Conservation (phyloP, 2,329 filamentous ascomycete genomes). For the Hypoxylon sp. region DNA sequence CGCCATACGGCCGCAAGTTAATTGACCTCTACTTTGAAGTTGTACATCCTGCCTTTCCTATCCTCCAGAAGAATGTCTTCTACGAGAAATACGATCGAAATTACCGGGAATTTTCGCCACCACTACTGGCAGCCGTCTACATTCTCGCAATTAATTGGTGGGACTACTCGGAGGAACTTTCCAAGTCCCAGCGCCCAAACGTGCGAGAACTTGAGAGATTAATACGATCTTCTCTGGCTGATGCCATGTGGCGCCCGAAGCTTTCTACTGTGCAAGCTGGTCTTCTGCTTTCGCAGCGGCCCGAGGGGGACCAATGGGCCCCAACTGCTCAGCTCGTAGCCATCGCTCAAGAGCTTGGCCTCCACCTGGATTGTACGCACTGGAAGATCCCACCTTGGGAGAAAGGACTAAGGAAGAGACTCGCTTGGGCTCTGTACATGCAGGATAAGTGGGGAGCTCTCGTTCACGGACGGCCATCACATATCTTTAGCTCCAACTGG, state of each 20-base stretch:
- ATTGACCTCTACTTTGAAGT: conserved; percentile 86
- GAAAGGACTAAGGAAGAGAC: conserved; percentile 83
- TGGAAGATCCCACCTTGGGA: conserved; percentile 95
- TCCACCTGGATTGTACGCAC: conserved; percentile 87
- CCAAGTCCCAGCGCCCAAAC: conserved; percentile 76
- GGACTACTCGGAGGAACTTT: conserved; percentile 78
- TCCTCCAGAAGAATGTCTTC: conserved; percentile 85
- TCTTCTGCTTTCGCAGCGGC: conserved; percentile 79
- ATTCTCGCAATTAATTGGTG: conserved; percentile 91
- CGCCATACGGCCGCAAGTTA: conserved; percentile 81
- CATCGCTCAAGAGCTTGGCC: conserved; percentile 86
- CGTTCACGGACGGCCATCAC: conserved; percentile 80
- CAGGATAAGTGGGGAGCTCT: conserved; percentile 90
- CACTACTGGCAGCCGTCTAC: conserved; percentile 84
- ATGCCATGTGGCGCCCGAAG: conserved; percentile 86
- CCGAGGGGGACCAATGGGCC: conserved; percentile 85
- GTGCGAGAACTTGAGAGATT: conserved; percentile 80
- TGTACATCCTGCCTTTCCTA: conserved; percentile 85
- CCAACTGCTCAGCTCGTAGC: conserved; percentile 90
- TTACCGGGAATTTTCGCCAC: conserved; percentile 80
- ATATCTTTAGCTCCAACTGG: conserved; percentile 72
- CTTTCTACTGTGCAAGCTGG: conserved; percentile 85
- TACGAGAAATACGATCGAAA: conserved; percentile 82
- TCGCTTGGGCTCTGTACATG: conserved; percentile 94
- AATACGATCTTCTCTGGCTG: conserved; percentile 78